Evolutionary conservation across 1,284 basidiomycete species (phyloP), one percentile per base, ranked within the genome.

Genomic region (Trichosporon sp.): DNA sequence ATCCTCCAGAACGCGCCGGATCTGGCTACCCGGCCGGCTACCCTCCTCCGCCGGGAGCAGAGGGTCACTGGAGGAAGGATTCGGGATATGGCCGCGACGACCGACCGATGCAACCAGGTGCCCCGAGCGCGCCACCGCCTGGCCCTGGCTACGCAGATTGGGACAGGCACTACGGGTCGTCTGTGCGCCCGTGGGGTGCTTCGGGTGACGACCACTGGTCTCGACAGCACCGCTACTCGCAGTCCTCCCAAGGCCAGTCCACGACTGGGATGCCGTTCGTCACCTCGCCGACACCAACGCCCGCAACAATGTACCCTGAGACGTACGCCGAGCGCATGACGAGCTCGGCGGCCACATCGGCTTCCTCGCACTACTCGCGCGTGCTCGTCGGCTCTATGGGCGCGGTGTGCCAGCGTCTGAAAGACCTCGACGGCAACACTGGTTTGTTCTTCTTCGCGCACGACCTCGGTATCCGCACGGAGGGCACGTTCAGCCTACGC

Each of bases 371-470:
- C 4, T 93, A 92, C 80, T 92, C 91, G 5, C 88, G 92, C 64
- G 95, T 93, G 1, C 87, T 96, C 5, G 92, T 96, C 68, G 93
- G 93, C 8, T 91, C 92, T 1, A 86, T 95, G 21, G 91, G 90
- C 27, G 89, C 92, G 15, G 92, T 92, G 77, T 93, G 92, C 29
- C 91, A 90, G 78, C 88, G 90, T 60, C 85, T 95, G 69, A 83
- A 89, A 68, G 93, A 94, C 77, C 91, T 92, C 77, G 88, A 93
- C 80, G 89, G 91, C 69, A 89, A 89, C 72, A 86, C 88, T 42
- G 93, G 93, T 3, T 89, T 96, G 71, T 94, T 91, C 82, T 94
- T 93, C 84, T 88, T 93, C 69, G 91, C 92, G 79, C 91, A 92
- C 75, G 93, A 95, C 83, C 82, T 95, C 62, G 92, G 91, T 51